These are phyloP conservation scores for Monosporascus cannonballus DNA, from an alignment of 2,329 filamentous ascomycete genomes.

Conservation along the genomic window DNA sequence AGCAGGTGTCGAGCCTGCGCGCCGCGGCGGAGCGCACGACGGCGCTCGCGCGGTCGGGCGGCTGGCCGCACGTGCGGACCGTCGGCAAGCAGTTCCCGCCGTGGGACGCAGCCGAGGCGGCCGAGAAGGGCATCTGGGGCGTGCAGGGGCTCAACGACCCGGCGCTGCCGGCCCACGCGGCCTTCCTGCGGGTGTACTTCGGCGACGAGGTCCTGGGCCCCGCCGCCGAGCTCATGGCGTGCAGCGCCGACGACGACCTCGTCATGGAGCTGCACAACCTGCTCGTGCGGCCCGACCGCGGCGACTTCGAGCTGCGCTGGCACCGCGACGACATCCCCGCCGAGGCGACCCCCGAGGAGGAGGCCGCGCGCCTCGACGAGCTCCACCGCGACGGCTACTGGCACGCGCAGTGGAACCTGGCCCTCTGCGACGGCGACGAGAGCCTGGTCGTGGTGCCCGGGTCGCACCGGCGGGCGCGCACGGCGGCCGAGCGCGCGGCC, in stretches of 20 bases:
- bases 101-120: conserved; percentile 53
- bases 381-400: conserved; percentile 42
- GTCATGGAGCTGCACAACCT: conserved; percentile 88
- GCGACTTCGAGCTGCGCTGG: conserved; percentile 72
- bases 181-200: conserved; percentile 70
- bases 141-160: conserved; percentile 82
- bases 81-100: conserved; percentile 89
- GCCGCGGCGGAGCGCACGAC: conserved; percentile 52
- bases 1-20: conserved; percentile 54
- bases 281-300: conserved; percentile 63
- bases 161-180: conserved; percentile 51
- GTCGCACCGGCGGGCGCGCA: conserved; percentile 66
- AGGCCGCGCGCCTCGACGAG: conserved; percentile 52
- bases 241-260: conserved; percentile 35
- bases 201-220: conserved; percentile 55
- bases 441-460: conserved; percentile 73
- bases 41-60: conserved; percentile 56
- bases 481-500: conserved; percentile 60
- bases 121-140: conserved; percentile 72
- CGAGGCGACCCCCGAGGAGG: conserved; percentile 60
- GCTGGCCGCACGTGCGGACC: conserved; percentile 77
- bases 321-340: conserved; percentile 77
- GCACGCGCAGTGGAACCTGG: conserved; percentile 85
- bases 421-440: conserved; percentile 63
- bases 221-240: conserved; percentile 57